Evolutionary conservation across 352 stramenopile genomes (phyloP), one percentile per base, ranked within the genome.

Genomic region (Phytopythium cucurbitacearum): DNA sequence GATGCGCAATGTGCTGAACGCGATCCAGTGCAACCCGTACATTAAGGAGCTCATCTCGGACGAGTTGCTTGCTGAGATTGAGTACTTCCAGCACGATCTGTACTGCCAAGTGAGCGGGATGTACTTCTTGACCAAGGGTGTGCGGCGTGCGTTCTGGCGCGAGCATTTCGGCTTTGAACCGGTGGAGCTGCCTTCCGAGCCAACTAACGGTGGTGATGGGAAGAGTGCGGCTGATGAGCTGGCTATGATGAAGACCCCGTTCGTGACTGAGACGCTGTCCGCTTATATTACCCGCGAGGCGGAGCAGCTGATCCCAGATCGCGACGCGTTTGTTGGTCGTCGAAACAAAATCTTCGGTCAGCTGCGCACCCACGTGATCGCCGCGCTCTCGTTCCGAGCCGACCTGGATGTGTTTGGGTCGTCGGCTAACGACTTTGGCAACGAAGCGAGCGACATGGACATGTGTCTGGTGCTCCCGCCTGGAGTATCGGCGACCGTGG

Each of bases 371-470:
- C 55, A 90, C 3, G 75, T 91, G 11, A 72, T 89, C 5, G 59
- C 71, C 6, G 76, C 82, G 57, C 57, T 87, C n/a, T 67, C 69
- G 15, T 69, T 79, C 37, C 51, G 72, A 28, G 79, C 73, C 13
- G 72, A 86, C 15, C 53, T 95, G 38, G 83, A 91, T 44, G 80
- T 95, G 13, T 99, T 99, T 75, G 97, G 97, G 4, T 99, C 95
- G 13, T 98, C 87, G 40, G 89, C 87, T 2, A 99, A 99, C 66
- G 92, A 97, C 51, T 99, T 99, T 71, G 97, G 97, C 38, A 96
- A 78, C 34, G 76, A 89, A 15, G 59, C 74, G 36, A 96, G 89
- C 50, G 93, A 98, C 53, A 84, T 98, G 71, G 94, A 98, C 54
- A 97, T 98, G 89, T 98, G 89, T 58, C 69, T 97, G 8, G 79